Evolutionary conservation across 2,329 filamentous ascomycete genomes (phyloP).

Genomic region (Arthrobotrys entomopaga): DNA sequence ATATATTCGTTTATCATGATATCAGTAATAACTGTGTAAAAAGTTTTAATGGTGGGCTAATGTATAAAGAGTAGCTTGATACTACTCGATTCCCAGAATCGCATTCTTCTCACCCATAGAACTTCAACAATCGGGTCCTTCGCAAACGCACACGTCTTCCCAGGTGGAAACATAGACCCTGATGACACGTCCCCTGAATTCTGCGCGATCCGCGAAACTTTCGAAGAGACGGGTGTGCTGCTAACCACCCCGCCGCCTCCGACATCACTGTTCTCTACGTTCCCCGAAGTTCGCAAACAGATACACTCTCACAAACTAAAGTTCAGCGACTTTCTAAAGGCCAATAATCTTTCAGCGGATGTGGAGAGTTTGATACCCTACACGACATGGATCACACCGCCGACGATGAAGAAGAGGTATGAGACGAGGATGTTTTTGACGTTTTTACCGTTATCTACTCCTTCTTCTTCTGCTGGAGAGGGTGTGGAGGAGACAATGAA

Average conservation of each 20-base stretch:
- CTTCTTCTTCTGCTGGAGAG: constrained; percentile 61
- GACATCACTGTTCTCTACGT: constrained; percentile 58
- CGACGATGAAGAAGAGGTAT: constrained; percentile 77
- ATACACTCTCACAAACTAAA: constrained; percentile 71
- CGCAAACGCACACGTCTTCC: constrained; percentile 92
- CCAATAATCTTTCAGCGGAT: constrained; percentile 56
- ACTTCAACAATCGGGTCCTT: constrained; percentile 85
- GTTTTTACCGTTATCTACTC: constrained; percentile 70
- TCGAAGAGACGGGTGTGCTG: constrained; percentile 92
- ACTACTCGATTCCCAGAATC: constrained; percentile 84
- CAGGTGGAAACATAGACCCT: constrained; percentile 83
- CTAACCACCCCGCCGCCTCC: constrained; percentile 67
- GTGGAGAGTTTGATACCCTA: constrained; percentile 53
- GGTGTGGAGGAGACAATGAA: constrained; percentile 12
- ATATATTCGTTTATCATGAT: not conserved
- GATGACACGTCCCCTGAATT: constrained; percentile 71
- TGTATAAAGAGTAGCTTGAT: constrained; percentile 71
- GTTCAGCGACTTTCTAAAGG: constrained; percentile 74
- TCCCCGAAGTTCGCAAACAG: constrained; percentile 69
- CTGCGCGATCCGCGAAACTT: constrained; percentile 88
- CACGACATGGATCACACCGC: constrained; percentile 89
- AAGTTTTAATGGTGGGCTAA: not conserved
- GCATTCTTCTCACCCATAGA: constrained; percentile 87
- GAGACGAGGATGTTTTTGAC: constrained; percentile 98
- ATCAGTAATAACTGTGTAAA: not conserved